Evolutionary conservation across 1,284 basidiomycete genomes (phyloP).

Genomic region (Microbotryum violaceum): DNA sequence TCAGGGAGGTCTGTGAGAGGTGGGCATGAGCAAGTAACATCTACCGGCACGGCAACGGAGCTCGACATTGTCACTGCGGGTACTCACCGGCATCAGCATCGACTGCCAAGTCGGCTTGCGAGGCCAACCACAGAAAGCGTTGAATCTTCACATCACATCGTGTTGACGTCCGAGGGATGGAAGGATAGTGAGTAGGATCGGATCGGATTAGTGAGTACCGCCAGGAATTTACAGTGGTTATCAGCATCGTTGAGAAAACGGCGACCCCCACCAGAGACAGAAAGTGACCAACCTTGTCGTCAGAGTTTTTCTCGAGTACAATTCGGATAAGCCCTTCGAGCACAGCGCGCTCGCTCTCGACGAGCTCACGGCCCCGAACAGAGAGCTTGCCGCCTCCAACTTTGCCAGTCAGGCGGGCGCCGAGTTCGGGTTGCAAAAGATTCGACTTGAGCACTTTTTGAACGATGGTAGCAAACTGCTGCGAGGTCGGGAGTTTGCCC

Average conservation of each 20-base stretch:
- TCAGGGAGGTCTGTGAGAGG: conserved; percentile 37
- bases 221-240: neutral
- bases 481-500: conserved; percentile 42
- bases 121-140: conserved; percentile 38
- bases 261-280: neutral
- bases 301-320: conserved; percentile 43
- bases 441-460: conserved; percentile 39
- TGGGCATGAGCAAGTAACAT: conserved; percentile 18
- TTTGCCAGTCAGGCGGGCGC: conserved; percentile 13
- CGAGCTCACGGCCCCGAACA: conserved; percentile 38
- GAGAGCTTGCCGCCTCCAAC: conserved; percentile 38
- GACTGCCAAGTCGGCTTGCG: conserved; percentile 35
- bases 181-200: neutral
- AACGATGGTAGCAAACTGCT: conserved; percentile 40
- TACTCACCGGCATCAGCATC: conserved; percentile 13
- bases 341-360: conserved; percentile 39
- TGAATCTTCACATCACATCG: conserved; percentile 27
- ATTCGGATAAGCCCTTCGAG: conserved; percentile 38
- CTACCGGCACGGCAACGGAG: neutral
- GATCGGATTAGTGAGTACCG: neutral
- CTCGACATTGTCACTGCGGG: neutral
- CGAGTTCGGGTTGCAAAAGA: conserved; percentile 40
- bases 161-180: too few species aligned
- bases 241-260: neutral
- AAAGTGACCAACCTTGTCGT: conserved; percentile 32